phyloP scores from a whole-genome alignment of 2,329 filamentous ascomycete genomes.

The Epichloe festucae region DNA sequence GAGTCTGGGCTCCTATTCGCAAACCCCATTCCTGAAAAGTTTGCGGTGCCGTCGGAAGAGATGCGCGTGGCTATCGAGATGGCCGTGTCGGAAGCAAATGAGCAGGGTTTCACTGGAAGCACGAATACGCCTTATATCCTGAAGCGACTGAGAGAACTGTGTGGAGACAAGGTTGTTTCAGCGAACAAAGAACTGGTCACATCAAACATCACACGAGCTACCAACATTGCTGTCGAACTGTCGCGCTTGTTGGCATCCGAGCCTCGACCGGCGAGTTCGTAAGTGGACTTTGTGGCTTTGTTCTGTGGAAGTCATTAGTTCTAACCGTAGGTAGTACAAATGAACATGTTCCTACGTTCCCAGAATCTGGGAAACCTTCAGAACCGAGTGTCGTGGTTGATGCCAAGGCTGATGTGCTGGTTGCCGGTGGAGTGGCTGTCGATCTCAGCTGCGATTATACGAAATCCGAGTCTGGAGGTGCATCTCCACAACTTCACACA shows the following conservation, averaged over 20 bases:
- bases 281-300: conserved; percentile 19
- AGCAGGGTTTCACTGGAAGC: conserved; percentile 55
- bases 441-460: conserved; percentile 74
- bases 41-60: conserved; percentile 55
- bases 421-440: conserved; percentile 81
- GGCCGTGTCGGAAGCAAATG: conserved; percentile 51
- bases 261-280: conserved; percentile 20
- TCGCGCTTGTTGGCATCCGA: conserved; percentile 28
- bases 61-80: conserved; percentile 58
- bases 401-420: conserved; percentile 52
- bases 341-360: conserved; percentile 6
- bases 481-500: conserved; percentile 49
- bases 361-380: not conserved
- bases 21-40: conserved; percentile 66
- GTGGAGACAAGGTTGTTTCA: conserved; percentile 52
- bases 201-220: conserved; percentile 40
- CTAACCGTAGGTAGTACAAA: conserved; percentile 24
- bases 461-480: conserved; percentile 13
- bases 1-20: conserved; percentile 76
- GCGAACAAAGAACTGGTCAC: conserved; percentile 57
- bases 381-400: conserved; percentile 5
- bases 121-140: conserved; percentile 80
- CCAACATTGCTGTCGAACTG: conserved; percentile 41
- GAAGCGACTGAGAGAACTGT: conserved; percentile 65
- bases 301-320: conserved; percentile 10